Conservation (phyloP, 306 rosid genomes). For the Glycine soja region DNA sequence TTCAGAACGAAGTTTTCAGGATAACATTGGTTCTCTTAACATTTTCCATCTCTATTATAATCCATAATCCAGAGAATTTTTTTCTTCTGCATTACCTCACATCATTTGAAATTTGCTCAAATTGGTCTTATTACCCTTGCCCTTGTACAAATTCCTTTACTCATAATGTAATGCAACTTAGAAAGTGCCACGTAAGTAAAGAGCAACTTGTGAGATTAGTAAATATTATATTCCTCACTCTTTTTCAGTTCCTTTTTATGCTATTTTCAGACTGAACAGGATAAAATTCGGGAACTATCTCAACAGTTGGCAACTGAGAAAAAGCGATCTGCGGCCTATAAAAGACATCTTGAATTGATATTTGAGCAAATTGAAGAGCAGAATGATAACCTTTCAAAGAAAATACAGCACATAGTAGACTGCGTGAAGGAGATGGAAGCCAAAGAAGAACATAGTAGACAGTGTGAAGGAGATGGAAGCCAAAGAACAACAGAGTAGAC, state of each 20-base stretch:
- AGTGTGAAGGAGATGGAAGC: conserved; percentile 76
- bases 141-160: too few relatives aligned
- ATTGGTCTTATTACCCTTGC: too few relatives aligned
- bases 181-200: too few relatives aligned
- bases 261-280: conserved; percentile 75
- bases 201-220: too few relatives aligned
- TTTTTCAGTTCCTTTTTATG: conserved; percentile 26
- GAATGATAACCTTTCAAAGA: conserved; percentile 82
- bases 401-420: conserved; percentile 86
- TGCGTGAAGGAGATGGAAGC: conserved; percentile 83
- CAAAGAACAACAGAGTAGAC: conserved; percentile 55
- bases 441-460: conserved; percentile 78
- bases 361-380: conserved; percentile 93
- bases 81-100: conserved; percentile 15
- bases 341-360: conserved; percentile 90
- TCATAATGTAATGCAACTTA: too few relatives aligned
- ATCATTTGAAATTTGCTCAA: conserved; percentile 14
- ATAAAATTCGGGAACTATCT: conserved; percentile 85
- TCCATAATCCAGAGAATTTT: not conserved
- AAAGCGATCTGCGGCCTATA: conserved; percentile 84
- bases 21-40: conserved; percentile 5
- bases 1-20: conserved; percentile 15
- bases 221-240: not conserved
- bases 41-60: not conserved
- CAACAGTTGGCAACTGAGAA: conserved; percentile 89